phyloP scores from a whole-genome alignment of 352 stramenopile genomes.

The Paralagenidium karlingii region DNA sequence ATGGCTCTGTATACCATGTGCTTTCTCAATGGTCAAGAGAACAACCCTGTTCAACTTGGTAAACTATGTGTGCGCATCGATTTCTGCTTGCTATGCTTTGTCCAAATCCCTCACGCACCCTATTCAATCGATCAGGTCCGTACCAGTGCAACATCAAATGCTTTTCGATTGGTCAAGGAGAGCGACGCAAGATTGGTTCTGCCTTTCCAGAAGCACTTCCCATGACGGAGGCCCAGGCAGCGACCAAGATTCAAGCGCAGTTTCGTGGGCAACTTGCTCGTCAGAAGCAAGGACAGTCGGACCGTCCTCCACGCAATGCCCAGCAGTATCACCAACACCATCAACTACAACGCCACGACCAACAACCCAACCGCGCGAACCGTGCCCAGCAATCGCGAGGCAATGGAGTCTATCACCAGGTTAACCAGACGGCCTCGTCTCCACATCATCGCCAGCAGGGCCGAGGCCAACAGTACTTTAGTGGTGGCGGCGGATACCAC shows the following conservation, averaged over 20 bases:
- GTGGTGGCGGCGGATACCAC: no score
- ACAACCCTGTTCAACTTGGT: constrained; percentile 78
- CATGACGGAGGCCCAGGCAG: constrained; percentile 54
- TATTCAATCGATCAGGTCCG: no score
- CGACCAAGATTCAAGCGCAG: constrained; percentile 60
- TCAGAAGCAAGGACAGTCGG: no score
- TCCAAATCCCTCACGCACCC: no score
- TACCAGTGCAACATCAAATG: constrained; percentile 88
- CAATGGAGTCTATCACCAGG: no score
- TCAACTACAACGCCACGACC: neutral
- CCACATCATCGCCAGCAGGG: no score
- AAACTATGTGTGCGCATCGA: no score
- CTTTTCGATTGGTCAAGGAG: constrained; percentile 63
- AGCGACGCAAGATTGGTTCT: constrained; percentile 67
- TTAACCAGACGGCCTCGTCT: no score
- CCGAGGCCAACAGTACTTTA: no score
- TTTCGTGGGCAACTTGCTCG: no score
- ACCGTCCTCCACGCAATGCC: constrained; percentile 3
- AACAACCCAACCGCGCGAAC: neutral
- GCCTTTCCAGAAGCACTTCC: constrained; percentile 67
- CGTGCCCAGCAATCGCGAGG: constrained; percentile 3
- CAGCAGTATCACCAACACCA: constrained; percentile 6
- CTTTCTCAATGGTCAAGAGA: constrained; percentile 85
- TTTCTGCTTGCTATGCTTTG: no score
- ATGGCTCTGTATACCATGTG: constrained; percentile 94